Percentiles rank a stretch among this genome's conserved stretches.
phyloP scores from a whole-genome alignment of 2,329 filamentous ascomycete species.

The Tolypocladium tundrense region DNA sequence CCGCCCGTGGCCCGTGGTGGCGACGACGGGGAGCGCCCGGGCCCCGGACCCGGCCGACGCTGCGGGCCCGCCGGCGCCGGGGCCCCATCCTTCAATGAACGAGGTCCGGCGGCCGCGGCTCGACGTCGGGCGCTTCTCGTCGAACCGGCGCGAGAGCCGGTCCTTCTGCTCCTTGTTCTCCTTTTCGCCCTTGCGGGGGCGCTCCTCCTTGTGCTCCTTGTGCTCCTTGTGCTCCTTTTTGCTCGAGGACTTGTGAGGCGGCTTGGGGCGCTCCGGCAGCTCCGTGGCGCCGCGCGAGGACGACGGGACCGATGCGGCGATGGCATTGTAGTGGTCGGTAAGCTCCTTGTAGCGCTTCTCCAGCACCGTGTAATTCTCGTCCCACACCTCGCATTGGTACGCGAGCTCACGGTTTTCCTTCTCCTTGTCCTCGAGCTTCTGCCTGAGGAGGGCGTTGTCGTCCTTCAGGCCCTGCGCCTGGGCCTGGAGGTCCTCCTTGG shows the following conservation, averaged over 20 bases:
- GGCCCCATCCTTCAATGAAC: slow-evolving; percentile 24
- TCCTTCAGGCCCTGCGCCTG: slow-evolving; percentile 8
- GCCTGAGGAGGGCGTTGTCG: slow-evolving; percentile 4
- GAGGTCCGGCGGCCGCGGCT: slow-evolving; percentile 16
- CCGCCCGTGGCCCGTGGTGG: slow-evolving; percentile 9
- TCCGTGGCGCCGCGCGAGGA: slow-evolving; percentile 14
- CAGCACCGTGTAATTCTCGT: slow-evolving; percentile 13
- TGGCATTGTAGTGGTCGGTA: slow-evolving; percentile 15
- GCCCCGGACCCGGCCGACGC: neutral
- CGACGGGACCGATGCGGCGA: slow-evolving; percentile 9
- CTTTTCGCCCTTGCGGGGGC: slow-evolving; percentile 10
- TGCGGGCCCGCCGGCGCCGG: slow-evolving; percentile 15
- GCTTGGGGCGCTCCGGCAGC: slow-evolving; percentile 16
- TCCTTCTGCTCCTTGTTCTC: slow-evolving; percentile 21
- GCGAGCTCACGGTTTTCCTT: slow-evolving; percentile 14
- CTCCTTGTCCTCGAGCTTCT: slow-evolving; percentile 14
- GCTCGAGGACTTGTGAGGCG: slow-evolving; percentile 7
- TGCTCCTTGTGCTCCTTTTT: slow-evolving; percentile 13
- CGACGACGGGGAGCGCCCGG: neutral
- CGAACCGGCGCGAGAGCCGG: slow-evolving; percentile 26
- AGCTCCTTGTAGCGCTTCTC: slow-evolving; percentile 19
- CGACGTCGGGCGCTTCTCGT: slow-evolving; percentile 18
- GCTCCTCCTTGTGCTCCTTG: slow-evolving; percentile 12
- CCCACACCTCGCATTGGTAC: slow-evolving; percentile 4
- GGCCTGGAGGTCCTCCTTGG: slow-evolving; percentile 9